Percentiles rank a stretch among this genome's conserved stretches.
Evolutionary conservation across 208 protist species (phyloP).

Genomic region (Hexamita inflata): DNA sequence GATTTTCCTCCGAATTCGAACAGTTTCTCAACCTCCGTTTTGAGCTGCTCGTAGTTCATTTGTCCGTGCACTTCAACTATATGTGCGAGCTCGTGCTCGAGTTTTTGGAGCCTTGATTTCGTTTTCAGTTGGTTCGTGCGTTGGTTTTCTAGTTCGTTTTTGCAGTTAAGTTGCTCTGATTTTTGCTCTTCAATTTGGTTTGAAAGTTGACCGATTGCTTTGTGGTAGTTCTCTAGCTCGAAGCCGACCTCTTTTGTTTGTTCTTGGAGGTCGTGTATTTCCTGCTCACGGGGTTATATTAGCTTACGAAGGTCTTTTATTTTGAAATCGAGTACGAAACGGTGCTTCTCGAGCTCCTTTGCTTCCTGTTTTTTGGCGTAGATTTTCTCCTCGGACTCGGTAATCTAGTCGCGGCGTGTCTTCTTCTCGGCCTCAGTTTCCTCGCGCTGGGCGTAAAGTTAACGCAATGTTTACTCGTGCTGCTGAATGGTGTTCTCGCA

Average conservation of each 20-base stretch:
- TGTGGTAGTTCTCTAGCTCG: conserved; percentile 28
- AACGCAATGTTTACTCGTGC: background rate
- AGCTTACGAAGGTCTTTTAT: conserved; percentile 17
- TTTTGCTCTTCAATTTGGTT: background rate
- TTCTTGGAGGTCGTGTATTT: conserved; percentile 11
- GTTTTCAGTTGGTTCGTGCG: background rate
- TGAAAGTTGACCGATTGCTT: background rate
- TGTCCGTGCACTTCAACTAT: conserved; percentile 1
- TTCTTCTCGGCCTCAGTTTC: background rate
- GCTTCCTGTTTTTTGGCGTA: background rate
- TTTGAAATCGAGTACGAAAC: conserved; percentile 25
- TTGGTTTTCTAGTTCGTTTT: background rate
- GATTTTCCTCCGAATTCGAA: background rate
- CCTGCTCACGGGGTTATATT: conserved; percentile 20
- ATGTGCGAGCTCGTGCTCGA: background rate
- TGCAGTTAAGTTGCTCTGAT: background rate
- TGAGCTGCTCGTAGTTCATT: background rate
- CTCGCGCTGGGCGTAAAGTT: background rate
- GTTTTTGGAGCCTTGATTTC: background rate
- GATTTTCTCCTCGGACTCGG: background rate
- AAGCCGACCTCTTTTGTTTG: background rate
- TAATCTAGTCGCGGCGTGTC: background rate
- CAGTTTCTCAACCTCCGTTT: background rate
- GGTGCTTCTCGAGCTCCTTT: conserved; percentile 27
- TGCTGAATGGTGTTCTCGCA: conserved; percentile 6